Conservation (phyloP, 108 stramenopile genomes). For the Aurantiochytrium sp. region DNA sequence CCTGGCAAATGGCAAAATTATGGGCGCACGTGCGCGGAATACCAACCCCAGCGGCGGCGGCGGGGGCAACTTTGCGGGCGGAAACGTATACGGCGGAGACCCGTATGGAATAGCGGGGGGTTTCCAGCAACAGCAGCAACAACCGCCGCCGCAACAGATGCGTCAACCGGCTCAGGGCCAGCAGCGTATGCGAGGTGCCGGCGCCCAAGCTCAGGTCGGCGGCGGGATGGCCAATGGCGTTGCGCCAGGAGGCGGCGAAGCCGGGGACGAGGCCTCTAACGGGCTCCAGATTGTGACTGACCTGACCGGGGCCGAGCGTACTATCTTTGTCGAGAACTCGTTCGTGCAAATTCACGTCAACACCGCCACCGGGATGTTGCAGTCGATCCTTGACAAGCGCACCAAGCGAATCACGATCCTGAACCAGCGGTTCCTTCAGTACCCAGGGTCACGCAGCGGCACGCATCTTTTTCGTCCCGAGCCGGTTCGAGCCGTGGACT, state of each 20-base stretch:
- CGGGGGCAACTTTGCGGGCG: no score
- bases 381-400: slow-evolving; percentile 2
- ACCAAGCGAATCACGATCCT: background rate
- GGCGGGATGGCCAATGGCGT: background rate
- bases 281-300: background rate
- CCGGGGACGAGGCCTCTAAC: background rate
- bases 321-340: background rate
- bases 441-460: background rate
- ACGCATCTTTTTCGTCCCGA: background rate
- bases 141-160: background rate
- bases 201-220: background rate
- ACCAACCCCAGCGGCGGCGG: no score
- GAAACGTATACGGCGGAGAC: background rate
- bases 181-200: background rate
- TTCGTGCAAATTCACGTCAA: background rate
- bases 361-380: slow-evolving; percentile 12
- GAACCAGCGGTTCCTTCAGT: background rate
- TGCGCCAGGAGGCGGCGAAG: background rate
- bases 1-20: background rate
- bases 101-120: background rate
- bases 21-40: background rate
- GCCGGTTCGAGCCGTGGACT: background rate
- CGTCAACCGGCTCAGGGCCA: background rate
- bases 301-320: background rate
- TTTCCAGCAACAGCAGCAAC: background rate